Base-by-base conservation (phyloP, 2,329 filamentous ascomycete species). In the Colletotrichum trifolii region DNA sequence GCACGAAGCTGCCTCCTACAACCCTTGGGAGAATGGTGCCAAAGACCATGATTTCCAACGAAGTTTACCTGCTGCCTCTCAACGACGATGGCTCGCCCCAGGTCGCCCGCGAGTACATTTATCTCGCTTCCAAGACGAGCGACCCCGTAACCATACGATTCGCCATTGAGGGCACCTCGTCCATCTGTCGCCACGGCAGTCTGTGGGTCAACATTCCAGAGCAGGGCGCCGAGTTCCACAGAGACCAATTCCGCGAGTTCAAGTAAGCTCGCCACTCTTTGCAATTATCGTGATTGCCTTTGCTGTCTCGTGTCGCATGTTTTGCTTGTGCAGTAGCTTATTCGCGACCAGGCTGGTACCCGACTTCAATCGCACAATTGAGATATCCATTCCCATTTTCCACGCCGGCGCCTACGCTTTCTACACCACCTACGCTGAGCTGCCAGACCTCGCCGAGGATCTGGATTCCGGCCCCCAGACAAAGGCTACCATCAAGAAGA, bases 181-280 rank as follows among this genome's bases (percentile, higher is more conserved):
- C 95, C 67, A 96, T 99, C 82, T 97, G 94, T 78, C 89, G 94
- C 70, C 85, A 97, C 79, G 96, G 96, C 65, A 97, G 92, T 75
- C 85, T 99, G 68, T 99, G 96, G 95, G 91, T 97, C 73, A 99
- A 99, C 77, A 92, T 98, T 66, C 96, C 96, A 8, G 87, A 90
- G 67, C 84, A 89, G 72, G 94, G 90, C 64, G 82, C 88, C 54
- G 81, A 88, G 47, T 99, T 98, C 75, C 86, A 88, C 69, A 90
- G 96, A 71, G 85, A 91, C 73, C 85, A 86, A 39, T 99, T 97
- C 77, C 88, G 89, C 72, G 91, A 97, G 80, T 96, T 91, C 86
- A 95, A 93, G 95, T 97, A 84, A 77, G 90, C 76, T 17, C 48
- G 11, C 48, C 38, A 11, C 38, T 42, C 52, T 25, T 25, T 25